Conservation (phyloP, 345 rosid species). For the Salix dunnii region DNA sequence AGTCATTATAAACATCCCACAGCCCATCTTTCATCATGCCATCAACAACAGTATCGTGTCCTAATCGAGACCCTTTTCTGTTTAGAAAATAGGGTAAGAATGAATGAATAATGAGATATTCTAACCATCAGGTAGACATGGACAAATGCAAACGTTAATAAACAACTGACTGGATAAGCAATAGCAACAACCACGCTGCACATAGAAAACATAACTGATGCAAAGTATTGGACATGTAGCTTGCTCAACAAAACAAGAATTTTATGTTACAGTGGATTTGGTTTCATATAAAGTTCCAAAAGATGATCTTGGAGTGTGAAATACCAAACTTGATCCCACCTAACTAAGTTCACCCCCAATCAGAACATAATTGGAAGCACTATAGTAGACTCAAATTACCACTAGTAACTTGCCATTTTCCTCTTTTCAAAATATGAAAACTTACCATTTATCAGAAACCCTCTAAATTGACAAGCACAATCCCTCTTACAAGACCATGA, state of each 20-base stretch:
- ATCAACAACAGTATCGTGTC: conserved; percentile 28
- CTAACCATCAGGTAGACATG: not conserved
- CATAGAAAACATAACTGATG: not conserved
- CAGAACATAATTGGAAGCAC: not conserved
- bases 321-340: not conserved
- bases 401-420: not conserved
- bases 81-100: not conserved
- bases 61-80: conserved; percentile 32
- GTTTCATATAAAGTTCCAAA: not conserved
- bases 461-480: not conserved
- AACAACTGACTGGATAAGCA: not conserved
- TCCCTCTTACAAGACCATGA: not conserved
- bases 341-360: not conserved
- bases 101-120: not conserved
- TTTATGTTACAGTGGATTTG: not conserved
- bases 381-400: too few species aligned
- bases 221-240: too few species aligned
- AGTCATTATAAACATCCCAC: conserved; percentile 34
- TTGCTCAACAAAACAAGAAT: too few species aligned
- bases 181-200: not conserved
- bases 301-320: not conserved
- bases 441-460: not conserved
- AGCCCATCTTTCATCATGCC: conserved; percentile 34
- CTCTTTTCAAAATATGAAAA: not conserved
- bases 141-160: not conserved